Percentiles rank a stretch among this genome's conserved stretches.
phyloP scores from a whole-genome alignment of 1,139 yeast species.

The Yamadazyma blattariae region DNA sequence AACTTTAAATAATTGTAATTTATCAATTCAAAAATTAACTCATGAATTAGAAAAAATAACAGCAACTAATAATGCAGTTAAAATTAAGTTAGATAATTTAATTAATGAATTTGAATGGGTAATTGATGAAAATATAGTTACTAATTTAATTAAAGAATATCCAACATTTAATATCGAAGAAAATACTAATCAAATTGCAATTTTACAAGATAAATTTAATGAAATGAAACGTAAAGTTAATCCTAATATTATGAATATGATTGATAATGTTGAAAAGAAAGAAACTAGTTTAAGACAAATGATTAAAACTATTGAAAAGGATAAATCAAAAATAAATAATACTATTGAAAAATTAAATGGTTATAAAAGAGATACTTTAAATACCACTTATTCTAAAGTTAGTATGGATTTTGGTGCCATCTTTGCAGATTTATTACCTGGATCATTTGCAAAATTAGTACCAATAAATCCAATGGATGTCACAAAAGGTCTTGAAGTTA shows the following conservation, averaged over 20 bases:
- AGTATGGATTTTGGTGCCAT: conserved; percentile 89
- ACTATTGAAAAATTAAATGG: conserved; percentile 85
- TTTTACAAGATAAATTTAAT: conserved; percentile 60
- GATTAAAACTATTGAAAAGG: conserved; percentile 87
- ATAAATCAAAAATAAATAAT: conserved; percentile 84
- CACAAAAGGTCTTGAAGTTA: conserved; percentile 87
- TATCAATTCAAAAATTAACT: conserved; percentile 55
- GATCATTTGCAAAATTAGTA: conserved; percentile 85
- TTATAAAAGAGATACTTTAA: conserved; percentile 79
- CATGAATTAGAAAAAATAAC: conserved; percentile 65
- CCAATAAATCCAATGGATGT: conserved; percentile 79
- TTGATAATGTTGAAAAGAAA: conserved; percentile 89
- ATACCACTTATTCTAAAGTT: conserved; percentile 83
- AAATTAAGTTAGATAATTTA: conserved; percentile 46
- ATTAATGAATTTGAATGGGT: conserved; percentile 71
- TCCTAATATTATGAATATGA: conserved; percentile 87
- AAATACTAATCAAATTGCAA: conserved; percentile 54
- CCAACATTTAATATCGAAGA: conserved; percentile 64
- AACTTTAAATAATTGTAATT: conserved; percentile 46
- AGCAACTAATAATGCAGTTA: conserved; percentile 39
- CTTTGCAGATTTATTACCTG: conserved; percentile 85
- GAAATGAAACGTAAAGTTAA: conserved; percentile 86
- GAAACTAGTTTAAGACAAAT: conserved; percentile 74
- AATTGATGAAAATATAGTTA: conserved; percentile 55
- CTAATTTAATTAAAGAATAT: conserved; percentile 53